Base-by-base conservation (phyloP, 208 protist genomes). In the Angomonas deanei region DNA sequence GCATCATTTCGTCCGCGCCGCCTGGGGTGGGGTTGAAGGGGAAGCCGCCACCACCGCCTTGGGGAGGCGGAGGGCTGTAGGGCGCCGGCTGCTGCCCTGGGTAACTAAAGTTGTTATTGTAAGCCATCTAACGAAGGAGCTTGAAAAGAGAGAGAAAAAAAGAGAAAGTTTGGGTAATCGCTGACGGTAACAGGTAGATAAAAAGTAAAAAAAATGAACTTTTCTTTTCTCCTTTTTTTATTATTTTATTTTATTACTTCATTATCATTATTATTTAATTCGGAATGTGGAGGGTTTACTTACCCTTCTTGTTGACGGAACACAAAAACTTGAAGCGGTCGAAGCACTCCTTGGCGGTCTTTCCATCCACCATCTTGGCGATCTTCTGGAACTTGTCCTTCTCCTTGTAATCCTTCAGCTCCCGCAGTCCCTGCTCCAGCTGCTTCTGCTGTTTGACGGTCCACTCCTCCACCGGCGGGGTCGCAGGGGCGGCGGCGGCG, bases 331-430 rank as follows among this genome's bases (percentile, higher is more conserved):
- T 98, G 81, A 91, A 99, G 38, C 97, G 88, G 28, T 92, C 91
- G 55, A 98, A 92, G 72, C 97, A 98, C 66, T 99, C 92, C 73
- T 97, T 97, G 24, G 93, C 93, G 33, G 86, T 95, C 82, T 98
- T 99, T 10, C 86, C 91, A 0, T 94, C 80, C 46, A 99, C 93
- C 52, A 76, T 76, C 36, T 78, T 84, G 10, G 96, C 80, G 55
- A 99, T 98, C 65, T 97, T 94, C 65, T 98, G 92, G 79, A 96
- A 99, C 61, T 98, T 96, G 67, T 98, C 94, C 64, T 92, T 93
- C 21, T 95, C 91, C 59, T 94, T 96, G 64, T 96, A 97, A 53
- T 93, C 91, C 62, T 96, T 96, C 27, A 98, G 66, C 27, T 94
- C 82, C 56, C 88, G 80, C 34, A 99, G 82, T 3, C 79, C 96